phyloP scores from a whole-genome alignment of 495 filamentous ascomycete genomes.

The Tuber brumale region DNA sequence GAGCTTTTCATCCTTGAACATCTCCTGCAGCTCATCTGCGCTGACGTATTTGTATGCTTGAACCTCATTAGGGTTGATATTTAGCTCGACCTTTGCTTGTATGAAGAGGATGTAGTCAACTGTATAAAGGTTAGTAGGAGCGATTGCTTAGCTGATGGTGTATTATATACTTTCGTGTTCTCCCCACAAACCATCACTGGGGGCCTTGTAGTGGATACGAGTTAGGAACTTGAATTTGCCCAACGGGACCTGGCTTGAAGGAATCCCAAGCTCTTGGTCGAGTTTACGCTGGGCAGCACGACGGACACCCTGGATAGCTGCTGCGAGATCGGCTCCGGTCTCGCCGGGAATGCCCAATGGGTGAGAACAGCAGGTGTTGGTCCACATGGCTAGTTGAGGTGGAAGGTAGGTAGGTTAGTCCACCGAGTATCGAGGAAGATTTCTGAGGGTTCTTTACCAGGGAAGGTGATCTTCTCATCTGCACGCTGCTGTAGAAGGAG shows the following conservation, averaged over 20 bases:
- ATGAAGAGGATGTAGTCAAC: slow-evolving; percentile 99
- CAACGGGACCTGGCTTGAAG: slow-evolving; percentile 78
- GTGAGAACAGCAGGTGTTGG: slow-evolving; percentile 99
- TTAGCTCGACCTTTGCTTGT: slow-evolving; percentile 79
- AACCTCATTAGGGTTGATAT: slow-evolving; percentile 80
- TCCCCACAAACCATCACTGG: slow-evolving; percentile 95
- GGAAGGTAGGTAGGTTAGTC: background rate
- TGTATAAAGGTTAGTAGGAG: slow-evolving; percentile 41
- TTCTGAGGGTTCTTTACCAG: slow-evolving; percentile 41
- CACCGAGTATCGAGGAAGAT: background rate
- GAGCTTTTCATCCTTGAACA: slow-evolving; percentile 72
- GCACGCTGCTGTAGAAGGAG: slow-evolving; percentile 93
- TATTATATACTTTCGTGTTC: slow-evolving; percentile 84
- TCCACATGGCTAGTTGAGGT: slow-evolving; percentile 72
- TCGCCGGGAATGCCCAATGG: slow-evolving; percentile 85
- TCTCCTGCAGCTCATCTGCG: slow-evolving; percentile 69
- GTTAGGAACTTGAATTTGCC: slow-evolving; percentile 92
- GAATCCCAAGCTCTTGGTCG: slow-evolving; percentile 90
- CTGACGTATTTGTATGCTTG: slow-evolving; percentile 76
- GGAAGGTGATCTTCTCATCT: slow-evolving; percentile 97
- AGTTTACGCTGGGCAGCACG: slow-evolving; percentile 87
- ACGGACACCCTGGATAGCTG: slow-evolving; percentile 76
- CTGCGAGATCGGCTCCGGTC: slow-evolving; percentile 75
- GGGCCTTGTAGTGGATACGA: slow-evolving; percentile 94
- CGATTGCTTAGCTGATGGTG: background rate